Conservation (phyloP, 2,329 filamentous ascomycete genomes). For the Xylaria sp. region DNA sequence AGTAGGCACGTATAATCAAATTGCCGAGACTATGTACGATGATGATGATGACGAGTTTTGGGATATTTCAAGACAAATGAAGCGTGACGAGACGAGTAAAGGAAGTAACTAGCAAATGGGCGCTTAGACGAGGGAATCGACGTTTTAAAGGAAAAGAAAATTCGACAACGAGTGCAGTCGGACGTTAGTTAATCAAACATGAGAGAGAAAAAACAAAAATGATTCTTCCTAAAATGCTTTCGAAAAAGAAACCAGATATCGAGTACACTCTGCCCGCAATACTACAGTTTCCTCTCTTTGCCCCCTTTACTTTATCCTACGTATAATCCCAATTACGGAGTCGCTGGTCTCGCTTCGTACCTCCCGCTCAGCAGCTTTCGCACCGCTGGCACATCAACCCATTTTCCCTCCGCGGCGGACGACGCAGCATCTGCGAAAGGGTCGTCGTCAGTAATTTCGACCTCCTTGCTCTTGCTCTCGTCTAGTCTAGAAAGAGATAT, state of each 20-base stretch:
- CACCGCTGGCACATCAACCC: conserved; percentile 73
- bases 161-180: conserved; percentile 25
- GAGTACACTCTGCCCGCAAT: conserved; percentile 36
- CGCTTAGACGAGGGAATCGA: conserved; percentile 8
- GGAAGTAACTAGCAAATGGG: not conserved
- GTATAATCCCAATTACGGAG: conserved; percentile 5
- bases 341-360: conserved; percentile 68
- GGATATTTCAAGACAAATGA: conserved; percentile 8
- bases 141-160: conserved; percentile 1
- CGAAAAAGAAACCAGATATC: conserved; percentile 22
- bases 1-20: conserved; percentile 16
- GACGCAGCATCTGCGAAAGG: conserved; percentile 75
- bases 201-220: conserved; percentile 6
- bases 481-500: conserved; percentile 72
- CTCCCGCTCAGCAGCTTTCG: conserved; percentile 79
- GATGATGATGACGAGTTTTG: not conserved
- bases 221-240: conserved; percentile 22
- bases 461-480: conserved; percentile 64
- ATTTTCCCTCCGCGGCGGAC: conserved; percentile 54
- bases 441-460: conserved; percentile 62
- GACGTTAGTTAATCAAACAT: conserved; percentile 18
- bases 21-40: conserved; percentile 26
- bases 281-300: conserved; percentile 17
- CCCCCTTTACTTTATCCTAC: conserved; percentile 24
- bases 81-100: not conserved